Evolutionary conservation across 2,329 filamentous ascomycete genomes (phyloP).

Genomic region (Fusarium sp.): DNA sequence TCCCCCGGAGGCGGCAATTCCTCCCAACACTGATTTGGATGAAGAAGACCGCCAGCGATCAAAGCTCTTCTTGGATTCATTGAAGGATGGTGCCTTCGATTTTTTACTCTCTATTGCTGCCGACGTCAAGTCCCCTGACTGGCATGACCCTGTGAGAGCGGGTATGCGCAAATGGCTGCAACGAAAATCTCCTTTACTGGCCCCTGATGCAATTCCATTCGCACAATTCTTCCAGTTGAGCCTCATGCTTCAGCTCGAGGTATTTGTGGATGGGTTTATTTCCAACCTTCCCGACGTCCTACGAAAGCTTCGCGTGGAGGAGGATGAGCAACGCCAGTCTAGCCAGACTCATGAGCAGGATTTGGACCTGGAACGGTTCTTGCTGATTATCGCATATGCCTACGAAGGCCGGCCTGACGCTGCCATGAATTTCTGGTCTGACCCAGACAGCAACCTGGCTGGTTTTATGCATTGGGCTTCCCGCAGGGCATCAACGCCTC

Average conservation of each 20-base stretch:
- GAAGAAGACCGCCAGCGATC: slow-evolving; percentile 77
- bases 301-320: slow-evolving; percentile 84
- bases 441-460: slow-evolving; percentile 90
- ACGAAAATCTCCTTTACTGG: slow-evolving; percentile 77
- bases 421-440: slow-evolving; percentile 89
- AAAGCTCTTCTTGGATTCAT: slow-evolving; percentile 76
- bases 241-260: slow-evolving; percentile 84
- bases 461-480: slow-evolving; percentile 99
- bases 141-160: slow-evolving; percentile 87
- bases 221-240: slow-evolving; percentile 77
- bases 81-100: slow-evolving; percentile 92
- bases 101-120: slow-evolving; percentile 88
- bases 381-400: slow-evolving; percentile 90
- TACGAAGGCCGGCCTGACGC: slow-evolving; percentile 88
- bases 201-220: slow-evolving; percentile 74
- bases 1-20: slow-evolving; percentile 66
- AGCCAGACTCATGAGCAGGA: slow-evolving; percentile 74
- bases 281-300: slow-evolving; percentile 94
- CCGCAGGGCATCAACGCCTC: slow-evolving; percentile 90
- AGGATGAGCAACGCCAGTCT: slow-evolving; percentile 84
- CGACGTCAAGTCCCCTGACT: slow-evolving; percentile 82
- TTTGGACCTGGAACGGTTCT: slow-evolving; percentile 85
- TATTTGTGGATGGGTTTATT: slow-evolving; percentile 91
- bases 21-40: slow-evolving; percentile 71
- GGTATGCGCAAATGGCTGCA: slow-evolving; percentile 86